Conservation (phyloP, 768 basidiomycete genomes). For the Nidularia sp. region DNA sequence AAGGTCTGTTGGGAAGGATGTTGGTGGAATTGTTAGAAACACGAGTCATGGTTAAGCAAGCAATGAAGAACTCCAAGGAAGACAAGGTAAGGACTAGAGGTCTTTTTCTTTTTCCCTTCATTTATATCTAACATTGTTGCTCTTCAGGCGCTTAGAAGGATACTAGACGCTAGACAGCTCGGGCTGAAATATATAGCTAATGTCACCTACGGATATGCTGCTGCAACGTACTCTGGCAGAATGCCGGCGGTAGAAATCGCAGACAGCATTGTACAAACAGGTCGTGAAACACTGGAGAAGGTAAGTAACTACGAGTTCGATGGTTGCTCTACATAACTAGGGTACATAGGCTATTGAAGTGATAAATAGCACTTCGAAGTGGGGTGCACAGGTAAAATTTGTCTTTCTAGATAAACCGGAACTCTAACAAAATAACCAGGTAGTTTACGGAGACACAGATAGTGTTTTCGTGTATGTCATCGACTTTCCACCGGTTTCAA, state of each 20-base stretch:
- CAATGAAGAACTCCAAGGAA: conserved; percentile 76
- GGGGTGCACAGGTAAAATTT: conserved; percentile 66
- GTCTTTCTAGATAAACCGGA: neutral
- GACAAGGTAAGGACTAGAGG: conserved; percentile 63
- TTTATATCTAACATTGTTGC: conserved; percentile 1
- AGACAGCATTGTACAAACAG: conserved; percentile 95
- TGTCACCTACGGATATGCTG: conserved; percentile 94
- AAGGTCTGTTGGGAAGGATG: conserved; percentile 88
- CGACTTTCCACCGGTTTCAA: neutral
- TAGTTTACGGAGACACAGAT: conserved; percentile 98
- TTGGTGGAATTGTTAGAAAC: conserved; percentile 89
- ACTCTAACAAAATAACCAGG: conserved; percentile 26
- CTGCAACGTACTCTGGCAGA: conserved; percentile 90
- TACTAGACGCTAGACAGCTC: conserved; percentile 89
- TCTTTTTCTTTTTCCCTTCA: neutral
- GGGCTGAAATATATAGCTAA: conserved; percentile 93
- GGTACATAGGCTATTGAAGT: conserved; percentile 67
- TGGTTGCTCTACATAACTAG: neutral
- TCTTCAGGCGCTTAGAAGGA: conserved; percentile 60
- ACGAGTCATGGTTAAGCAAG: conserved; percentile 96
- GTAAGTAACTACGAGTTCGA: conserved; percentile 28
- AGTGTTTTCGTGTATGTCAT: conserved; percentile 76
- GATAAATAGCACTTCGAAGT: conserved; percentile 73
- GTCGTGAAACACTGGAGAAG: conserved; percentile 93
- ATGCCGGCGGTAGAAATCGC: conserved; percentile 99